Base-by-base conservation (phyloP, 2,329 filamentous ascomycete species). In the Lecanosticta acicola region DNA sequence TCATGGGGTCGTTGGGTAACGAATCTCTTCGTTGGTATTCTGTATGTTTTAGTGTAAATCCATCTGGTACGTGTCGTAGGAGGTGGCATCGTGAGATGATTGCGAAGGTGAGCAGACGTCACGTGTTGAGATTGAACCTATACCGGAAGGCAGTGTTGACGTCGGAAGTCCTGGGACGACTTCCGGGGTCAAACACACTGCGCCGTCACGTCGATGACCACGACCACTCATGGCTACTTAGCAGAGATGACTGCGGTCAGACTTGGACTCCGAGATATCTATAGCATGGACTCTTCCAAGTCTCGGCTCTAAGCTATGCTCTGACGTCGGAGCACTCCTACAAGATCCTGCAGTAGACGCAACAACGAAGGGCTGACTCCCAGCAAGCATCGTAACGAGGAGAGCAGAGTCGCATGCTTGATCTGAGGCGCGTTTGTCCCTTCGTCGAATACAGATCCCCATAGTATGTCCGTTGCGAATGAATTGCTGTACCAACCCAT, bases 401-500 rank as follows among this genome's bases (percentile, higher is more conserved):
- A 32, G n/a, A 73, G 49, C 0, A 65, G n/a, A 61, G 37, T 66
- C 66, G 46, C 62, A 65, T 3, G 70, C 71, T 49, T 70, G 65
- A 3, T 54, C 54, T 19, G 73, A 41, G 2, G 69, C 60, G 24
- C 63, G 56, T 43, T 64, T 59, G 67, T 1, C 70, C 70, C 36
- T 43, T 46, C 1, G 43, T 17, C 35, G 33, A 64, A 53, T 67
- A 73, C 3, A 78, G 62, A 54, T 79, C 71, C 0, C 77, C 77
- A 80, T 77, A 2, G 55, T 63, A 21, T 70, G 63, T 0, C 77
- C 77, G 13, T 70, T 65, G 9, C 71, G 65, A 0, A 80, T 75
- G 56, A 76, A 80, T 1, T 73, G 60, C 53, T 80, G 77, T 1
- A 79, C 76, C 39, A 80, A 67, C 53, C 80, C 77, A 56, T 80